phyloP scores from a whole-genome alignment of 495 filamentous ascomycete species.

The Penicillium canescens region DNA sequence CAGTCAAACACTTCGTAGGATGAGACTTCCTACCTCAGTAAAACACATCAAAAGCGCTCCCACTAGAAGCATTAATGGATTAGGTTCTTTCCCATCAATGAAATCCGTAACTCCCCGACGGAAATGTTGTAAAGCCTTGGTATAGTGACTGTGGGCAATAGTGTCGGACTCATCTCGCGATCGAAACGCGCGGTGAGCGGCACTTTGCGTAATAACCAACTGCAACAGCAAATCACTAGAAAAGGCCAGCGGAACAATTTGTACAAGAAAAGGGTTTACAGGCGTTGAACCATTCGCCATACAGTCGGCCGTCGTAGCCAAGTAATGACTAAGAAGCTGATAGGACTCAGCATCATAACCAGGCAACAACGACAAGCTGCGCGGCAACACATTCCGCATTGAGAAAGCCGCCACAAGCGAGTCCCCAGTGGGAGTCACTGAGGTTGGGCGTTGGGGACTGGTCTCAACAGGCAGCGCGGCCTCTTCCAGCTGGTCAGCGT shows the following conservation, averaged over 20 bases:
- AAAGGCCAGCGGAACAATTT: constrained; percentile 39
- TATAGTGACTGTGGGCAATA: constrained; percentile 36
- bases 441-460: neutral
- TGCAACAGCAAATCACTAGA: constrained; percentile 38
- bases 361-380: constrained; percentile 35
- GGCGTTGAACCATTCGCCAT: constrained; percentile 43
- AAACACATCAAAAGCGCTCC: constrained; percentile 42
- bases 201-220: constrained; percentile 40
- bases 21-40: constrained; percentile 30
- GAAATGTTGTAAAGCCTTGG: constrained; percentile 34
- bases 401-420: constrained; percentile 7
- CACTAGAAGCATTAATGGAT: constrained; percentile 36
- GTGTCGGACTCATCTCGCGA: constrained; percentile 35
- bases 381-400: constrained; percentile 25
- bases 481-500: neutral
- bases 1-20: neutral
- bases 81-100: constrained; percentile 38
- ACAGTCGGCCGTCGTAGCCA: constrained; percentile 36
- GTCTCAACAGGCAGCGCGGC: neutral
- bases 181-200: constrained; percentile 39
- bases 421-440: neutral
- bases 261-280: constrained; percentile 38
- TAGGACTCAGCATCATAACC: constrained; percentile 35
- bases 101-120: constrained; percentile 36
- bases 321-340: constrained; percentile 37